Evolutionary conservation across 1,284 basidiomycete species (phyloP).

Genomic region (Ganoderma meredithae): DNA sequence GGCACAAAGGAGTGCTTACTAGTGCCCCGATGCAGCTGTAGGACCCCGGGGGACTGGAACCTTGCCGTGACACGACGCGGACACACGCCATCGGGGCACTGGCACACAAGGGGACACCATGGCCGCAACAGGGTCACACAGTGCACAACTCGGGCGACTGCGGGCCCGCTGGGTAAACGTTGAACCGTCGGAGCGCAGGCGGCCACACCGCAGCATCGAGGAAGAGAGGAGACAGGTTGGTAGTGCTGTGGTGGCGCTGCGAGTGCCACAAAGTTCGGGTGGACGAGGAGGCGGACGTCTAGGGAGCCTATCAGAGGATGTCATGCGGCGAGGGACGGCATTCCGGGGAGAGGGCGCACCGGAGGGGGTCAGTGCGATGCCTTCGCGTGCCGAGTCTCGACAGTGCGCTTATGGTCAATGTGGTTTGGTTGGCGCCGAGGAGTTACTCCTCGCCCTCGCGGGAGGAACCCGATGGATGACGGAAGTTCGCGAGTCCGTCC

Average conservation of each 20-base stretch:
- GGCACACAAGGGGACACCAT: background rate
- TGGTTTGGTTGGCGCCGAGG: background rate
- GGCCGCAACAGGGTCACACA: conserved; percentile 2
- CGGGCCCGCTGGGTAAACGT: background rate
- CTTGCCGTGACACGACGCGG: background rate
- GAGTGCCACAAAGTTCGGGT: background rate
- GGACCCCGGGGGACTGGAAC: conserved; percentile 5
- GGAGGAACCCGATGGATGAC: background rate
- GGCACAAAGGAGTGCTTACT: background rate
- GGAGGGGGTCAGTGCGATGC: background rate
- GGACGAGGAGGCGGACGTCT: background rate
- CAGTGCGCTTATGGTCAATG: background rate
- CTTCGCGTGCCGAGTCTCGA: background rate
- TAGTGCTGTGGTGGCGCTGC: background rate
- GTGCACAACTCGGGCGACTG: background rate
- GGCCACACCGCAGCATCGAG: background rate
- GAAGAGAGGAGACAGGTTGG: background rate
- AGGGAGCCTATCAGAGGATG: background rate
- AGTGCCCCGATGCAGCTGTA: background rate
- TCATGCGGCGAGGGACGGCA: background rate
- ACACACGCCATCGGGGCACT: background rate
- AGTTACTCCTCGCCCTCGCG: background rate
- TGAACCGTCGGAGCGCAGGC: background rate
- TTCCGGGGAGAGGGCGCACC: background rate
- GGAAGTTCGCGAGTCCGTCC: background rate